Conservation (phyloP, 2,329 filamentous ascomycete genomes). For the Bipolaris oryzae region DNA sequence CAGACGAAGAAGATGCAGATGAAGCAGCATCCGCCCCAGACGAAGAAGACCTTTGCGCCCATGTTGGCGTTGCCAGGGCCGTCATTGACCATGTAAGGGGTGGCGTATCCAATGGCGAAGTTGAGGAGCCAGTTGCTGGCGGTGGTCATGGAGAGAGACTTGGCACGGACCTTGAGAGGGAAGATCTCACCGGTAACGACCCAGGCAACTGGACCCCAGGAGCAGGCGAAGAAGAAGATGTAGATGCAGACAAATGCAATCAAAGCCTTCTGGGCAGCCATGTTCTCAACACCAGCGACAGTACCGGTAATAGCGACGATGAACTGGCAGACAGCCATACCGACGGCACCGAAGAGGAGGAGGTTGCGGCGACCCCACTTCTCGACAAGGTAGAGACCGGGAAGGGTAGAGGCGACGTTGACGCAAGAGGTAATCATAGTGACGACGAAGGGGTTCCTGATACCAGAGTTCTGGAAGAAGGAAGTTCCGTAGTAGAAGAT, state of each 20-base stretch:
- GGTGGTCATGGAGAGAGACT: constrained; percentile 59
- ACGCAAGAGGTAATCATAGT: constrained; percentile 77
- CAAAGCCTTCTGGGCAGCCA: constrained; percentile 48
- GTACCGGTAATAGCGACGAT: constrained; percentile 52
- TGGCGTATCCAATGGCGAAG: constrained; percentile 58
- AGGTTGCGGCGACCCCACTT: constrained; percentile 77
- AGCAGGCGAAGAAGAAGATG: constrained; percentile 81
- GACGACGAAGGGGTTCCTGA: constrained; percentile 65
- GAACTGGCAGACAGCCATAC: constrained; percentile 64
- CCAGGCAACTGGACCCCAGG: constrained; percentile 79
- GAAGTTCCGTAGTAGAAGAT: constrained; percentile 53
- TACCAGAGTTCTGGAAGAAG: constrained; percentile 50
- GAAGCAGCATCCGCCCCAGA: constrained; percentile 61
- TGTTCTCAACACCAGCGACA: constrained; percentile 44
- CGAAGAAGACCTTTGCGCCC: constrained; percentile 60
- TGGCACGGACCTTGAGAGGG: constrained; percentile 55
- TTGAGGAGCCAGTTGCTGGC: constrained; percentile 62
- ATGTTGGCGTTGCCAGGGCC: constrained; percentile 69
- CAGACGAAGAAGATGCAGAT: constrained; percentile 70
- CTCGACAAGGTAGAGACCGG: constrained; percentile 78
- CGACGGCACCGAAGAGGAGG: constrained; percentile 74
- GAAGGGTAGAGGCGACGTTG: constrained; percentile 77
- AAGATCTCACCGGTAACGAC: constrained; percentile 55
- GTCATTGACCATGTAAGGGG: constrained; percentile 72
- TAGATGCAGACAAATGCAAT: constrained; percentile 65